These are phyloP conservation scores for Macaranga tanarius DNA, from an alignment of 441 rosid genomes.

Conservation along the genomic window DNA sequence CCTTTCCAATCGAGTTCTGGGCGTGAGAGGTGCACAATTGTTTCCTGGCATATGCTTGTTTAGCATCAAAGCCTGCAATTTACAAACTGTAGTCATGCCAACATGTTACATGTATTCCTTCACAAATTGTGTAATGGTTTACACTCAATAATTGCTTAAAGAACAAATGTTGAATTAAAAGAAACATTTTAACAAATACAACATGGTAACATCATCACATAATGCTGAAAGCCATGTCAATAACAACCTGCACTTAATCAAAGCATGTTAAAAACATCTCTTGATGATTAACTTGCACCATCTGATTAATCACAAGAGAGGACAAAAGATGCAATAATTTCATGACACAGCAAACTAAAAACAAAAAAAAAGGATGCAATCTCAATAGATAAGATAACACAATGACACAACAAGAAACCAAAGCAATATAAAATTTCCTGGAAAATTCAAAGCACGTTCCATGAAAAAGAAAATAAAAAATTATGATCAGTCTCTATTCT, in stretches of 20 bases:
- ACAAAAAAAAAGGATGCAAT: not conserved
- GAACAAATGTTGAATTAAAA: not conserved
- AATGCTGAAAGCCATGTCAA: not conserved
- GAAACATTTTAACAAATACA: not conserved
- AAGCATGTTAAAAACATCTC: too few relatives aligned
- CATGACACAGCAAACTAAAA: not conserved
- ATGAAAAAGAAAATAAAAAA: too few relatives aligned
- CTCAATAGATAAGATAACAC: not conserved
- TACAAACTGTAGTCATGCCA: not conserved
- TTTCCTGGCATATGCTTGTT: slow-evolving; percentile 42
- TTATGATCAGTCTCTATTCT: too few relatives aligned
- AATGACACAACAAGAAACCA: too few relatives aligned
- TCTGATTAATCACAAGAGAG: not conserved
- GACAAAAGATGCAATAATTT: not conserved
- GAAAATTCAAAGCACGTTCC: too few relatives aligned
- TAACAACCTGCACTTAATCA: not conserved
- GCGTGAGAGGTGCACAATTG: slow-evolving; percentile 40
- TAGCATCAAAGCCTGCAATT: slow-evolving; percentile 32
- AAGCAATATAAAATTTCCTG: too few relatives aligned
- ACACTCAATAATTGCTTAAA: not conserved
- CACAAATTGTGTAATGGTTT: not conserved
- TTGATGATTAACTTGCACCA: too few relatives aligned
- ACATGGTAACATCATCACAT: not conserved
- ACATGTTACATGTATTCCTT: not conserved
- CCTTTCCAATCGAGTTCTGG: slow-evolving; percentile 52